phyloP scores from a whole-genome alignment of 768 basidiomycete genomes.

The Russula virescens region DNA sequence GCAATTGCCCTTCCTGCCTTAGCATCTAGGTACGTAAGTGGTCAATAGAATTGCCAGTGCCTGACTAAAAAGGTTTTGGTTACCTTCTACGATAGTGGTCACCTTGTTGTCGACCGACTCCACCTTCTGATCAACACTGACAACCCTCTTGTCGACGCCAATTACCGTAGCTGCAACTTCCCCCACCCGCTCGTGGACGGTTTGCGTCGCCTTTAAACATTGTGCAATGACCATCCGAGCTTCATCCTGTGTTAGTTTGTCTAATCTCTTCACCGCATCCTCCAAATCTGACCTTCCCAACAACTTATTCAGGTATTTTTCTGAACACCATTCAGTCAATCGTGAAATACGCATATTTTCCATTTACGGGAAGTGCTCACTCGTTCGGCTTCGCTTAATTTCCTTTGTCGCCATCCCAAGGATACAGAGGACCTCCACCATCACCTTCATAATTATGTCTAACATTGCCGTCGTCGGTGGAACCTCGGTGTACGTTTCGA shows the following conservation, averaged over 20 bases:
- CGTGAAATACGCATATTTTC: too few species aligned
- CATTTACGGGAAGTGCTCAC: neutral
- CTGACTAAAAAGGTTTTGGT: too few species aligned
- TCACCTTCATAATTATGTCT: neutral
- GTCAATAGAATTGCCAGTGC: too few species aligned
- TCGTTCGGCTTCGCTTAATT: neutral
- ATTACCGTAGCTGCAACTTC: neutral
- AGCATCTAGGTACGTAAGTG: too few species aligned
- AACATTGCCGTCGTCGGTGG: neutral
- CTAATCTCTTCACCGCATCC: neutral
- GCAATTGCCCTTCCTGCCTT: too few species aligned
- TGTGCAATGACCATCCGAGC: neutral
- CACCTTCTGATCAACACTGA: neutral
- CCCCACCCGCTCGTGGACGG: neutral
- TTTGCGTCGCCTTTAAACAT: neutral
- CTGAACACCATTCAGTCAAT: neutral
- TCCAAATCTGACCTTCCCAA: neutral
- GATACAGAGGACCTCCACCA: neutral
- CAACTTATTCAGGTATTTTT: neutral
- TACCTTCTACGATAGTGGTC: neutral
- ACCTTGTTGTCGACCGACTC: neutral
- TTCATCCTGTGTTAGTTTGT: constrained; percentile 2
- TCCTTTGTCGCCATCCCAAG: neutral
- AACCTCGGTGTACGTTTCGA: neutral
- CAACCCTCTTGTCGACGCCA: neutral